Evolutionary conservation across 2,329 filamentous ascomycete genomes (phyloP).

Genomic region (Capronia epimyces): DNA sequence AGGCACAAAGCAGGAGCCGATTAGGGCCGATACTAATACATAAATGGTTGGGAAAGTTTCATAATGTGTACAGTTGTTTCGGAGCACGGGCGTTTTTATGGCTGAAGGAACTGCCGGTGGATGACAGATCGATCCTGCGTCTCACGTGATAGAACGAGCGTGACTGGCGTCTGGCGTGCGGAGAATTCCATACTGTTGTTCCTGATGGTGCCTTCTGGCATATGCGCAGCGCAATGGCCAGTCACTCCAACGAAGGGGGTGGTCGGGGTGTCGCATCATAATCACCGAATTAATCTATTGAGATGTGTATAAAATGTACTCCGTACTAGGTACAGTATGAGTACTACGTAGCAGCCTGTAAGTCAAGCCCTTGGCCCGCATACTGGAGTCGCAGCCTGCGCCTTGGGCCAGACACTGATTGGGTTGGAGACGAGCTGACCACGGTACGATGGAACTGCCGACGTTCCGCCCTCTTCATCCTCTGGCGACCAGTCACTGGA

Average conservation of each 20-base stretch:
- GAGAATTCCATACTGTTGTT: too few relatives aligned
- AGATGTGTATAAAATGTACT: too few relatives aligned
- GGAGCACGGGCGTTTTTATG: constrained; percentile 6
- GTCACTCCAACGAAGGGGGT: too few relatives aligned
- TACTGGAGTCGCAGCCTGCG: not conserved
- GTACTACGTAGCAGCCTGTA: too few relatives aligned
- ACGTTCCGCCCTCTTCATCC: not conserved
- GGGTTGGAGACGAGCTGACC: constrained; percentile 7
- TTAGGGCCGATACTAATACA: too few relatives aligned
- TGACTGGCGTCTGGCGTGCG: too few relatives aligned
- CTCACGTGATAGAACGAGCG: not conserved
- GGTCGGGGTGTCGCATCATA: too few relatives aligned
- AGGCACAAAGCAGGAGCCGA: too few relatives aligned
- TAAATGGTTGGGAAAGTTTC: not conserved
- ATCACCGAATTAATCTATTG: too few relatives aligned
- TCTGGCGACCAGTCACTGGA: not conserved
- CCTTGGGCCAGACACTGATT: not conserved
- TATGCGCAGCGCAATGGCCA: too few relatives aligned
- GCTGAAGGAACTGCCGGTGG: not conserved
- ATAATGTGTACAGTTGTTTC: constrained; percentile 13
- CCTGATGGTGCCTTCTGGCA: too few relatives aligned
- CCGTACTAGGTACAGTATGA: too few relatives aligned
- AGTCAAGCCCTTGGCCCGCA: not conserved
- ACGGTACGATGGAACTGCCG: constrained; percentile 7
- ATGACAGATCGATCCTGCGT: not conserved